Base-by-base conservation (phyloP, 163 green algal species). In the Smithsoniella earleae region DNA sequence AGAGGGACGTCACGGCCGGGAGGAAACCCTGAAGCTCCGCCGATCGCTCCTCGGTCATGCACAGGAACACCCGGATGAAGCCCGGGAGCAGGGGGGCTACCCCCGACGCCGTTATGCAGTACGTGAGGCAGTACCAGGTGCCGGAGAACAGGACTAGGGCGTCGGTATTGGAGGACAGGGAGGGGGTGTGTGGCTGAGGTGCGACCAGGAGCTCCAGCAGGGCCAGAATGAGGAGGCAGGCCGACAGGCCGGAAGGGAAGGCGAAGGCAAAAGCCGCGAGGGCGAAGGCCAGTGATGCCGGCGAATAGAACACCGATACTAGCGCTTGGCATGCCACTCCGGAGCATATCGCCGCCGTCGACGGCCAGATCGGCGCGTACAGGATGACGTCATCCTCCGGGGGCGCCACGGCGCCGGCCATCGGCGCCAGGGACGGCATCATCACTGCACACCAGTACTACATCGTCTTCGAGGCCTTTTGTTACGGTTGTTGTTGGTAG, bases 191-290 rank as follows among this genome's bases (percentile, higher is more conserved):
- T 30, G 27, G 38, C 27, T 36, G 58, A 30, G 58, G 34, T 18
- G 58, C 10, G 25, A 34, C 25, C 16, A 69, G 58, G 3, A 69
- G 58, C 58, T 69, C 30, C n/a, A n/a, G 25, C 58, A 69, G n/a
- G 27, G 58, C 20, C 8, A 40, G 27, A 16, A 69, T 5, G n/a
- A 69, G 58, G 6, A 69, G 58, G 27, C 27, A 30, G 20, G 58
- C 58, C 8, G 58, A 69, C 27, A 69, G 58, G n/a, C 58, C 58
- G 2, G 58, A 30, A 13, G 58, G 58, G 2, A 69, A 69, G 20
- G 58, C 58, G 34, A 69, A 69, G 58, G 58, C 58, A 13, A 69
- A 69, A 16, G 25, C 58, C 3, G 25, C n/a, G 25, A 33, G 25
- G 27, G 25, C 58, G 16, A 45, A n/a, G 0, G 58, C 58, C 3